These are phyloP conservation scores for Beauveria sp. DNA, from an alignment of 2,329 filamentous ascomycete genomes.

Conservation along the genomic window DNA sequence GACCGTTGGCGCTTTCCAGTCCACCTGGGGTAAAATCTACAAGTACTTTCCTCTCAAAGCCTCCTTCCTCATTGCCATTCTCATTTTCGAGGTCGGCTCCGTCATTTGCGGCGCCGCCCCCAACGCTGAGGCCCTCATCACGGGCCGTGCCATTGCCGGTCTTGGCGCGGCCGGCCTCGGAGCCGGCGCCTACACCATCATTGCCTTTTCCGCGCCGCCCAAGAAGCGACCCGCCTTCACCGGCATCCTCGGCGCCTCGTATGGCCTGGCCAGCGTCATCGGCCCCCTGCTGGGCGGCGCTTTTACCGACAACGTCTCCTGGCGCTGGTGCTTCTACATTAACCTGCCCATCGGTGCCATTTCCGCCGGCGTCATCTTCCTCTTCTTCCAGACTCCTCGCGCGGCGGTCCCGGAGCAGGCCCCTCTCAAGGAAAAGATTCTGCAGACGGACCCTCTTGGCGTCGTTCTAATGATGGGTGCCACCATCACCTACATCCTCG, in stretches of 20 bases:
- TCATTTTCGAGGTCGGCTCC: conserved; percentile 40
- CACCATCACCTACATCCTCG: conserved; percentile 32
- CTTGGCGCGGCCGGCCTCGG: conserved; percentile 37
- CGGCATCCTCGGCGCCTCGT: conserved; percentile 18
- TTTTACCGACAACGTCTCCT: conserved; percentile 19
- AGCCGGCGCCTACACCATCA: conserved; percentile 37
- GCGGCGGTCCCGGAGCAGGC: conserved; percentile 25
- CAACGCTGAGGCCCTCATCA: conserved; percentile 33
- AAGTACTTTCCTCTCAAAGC: conserved; percentile 38
- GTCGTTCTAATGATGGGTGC: conserved; percentile 31
- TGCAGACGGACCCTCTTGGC: conserved; percentile 36
- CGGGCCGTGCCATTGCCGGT: conserved; percentile 37
- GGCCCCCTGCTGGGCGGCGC: conserved; percentile 21
- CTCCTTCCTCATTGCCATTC: conserved; percentile 34
- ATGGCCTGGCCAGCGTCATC: conserved; percentile 20
- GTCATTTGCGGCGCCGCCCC: conserved; percentile 32
- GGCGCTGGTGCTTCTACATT: conserved; percentile 26
- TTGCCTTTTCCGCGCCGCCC: conserved; percentile 26
- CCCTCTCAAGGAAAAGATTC: conserved; percentile 29
- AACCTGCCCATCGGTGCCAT: conserved; percentile 23
- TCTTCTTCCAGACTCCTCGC: conserved; percentile 30
- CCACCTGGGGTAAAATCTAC: conserved; percentile 31
- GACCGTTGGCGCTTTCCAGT: conserved; percentile 29
- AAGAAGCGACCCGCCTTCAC: conserved; percentile 18
- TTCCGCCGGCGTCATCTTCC: conserved; percentile 21